Evolutionary conservation across 306 rosid genomes (phyloP), one percentile per base, ranked within the genome.

Genomic region (Medicago arabica): DNA sequence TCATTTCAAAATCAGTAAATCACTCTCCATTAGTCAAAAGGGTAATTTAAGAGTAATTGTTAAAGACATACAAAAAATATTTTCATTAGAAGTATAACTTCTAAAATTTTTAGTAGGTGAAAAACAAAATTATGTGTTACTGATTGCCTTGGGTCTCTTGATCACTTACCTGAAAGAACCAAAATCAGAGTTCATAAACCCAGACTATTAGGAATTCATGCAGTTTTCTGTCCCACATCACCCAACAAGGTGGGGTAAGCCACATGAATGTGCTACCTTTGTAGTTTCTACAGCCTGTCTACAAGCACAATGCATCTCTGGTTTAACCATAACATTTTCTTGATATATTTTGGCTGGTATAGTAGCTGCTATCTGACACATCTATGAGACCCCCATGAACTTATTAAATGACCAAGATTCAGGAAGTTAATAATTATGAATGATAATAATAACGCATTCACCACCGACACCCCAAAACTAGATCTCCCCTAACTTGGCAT

Each of bases 381-480:
- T 74, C 54, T 47, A 51, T 64, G 73, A 77, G 55, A 74, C 79
- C 79, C 53, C 76, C 86, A 65, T 72, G 87, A 83, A 64, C 80
- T 38, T 80, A 85, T 81, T 90, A 72, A 88, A 78, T 85, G 80
- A 75, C 36, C 53, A 63, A 12, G 50, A 21, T 50, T 21, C 67
- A 74, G 66, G 57, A 31, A 18, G 62, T 67, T 61, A 61, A 14
- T 61, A 31, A 60, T 28, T 28, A 6, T 59, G 25, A 60, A 6
- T 59, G 13, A 28, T 74, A 78, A 53, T 62, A 66, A 54, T 85
- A 36, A 12, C 16, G 31, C 47, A 47, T 55, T 46, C 71, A 69
- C 81, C 97, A 90, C 98, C 97, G 97, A 95, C 97, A 84, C 80
- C 75, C 70, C 39, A 69, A 63, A 80, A 78, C 63, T 49, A 69